Percentiles rank a stretch among this genome's conserved stretches.
Evolutionary conservation across 805 yeast species (phyloP).

Genomic region (Cyberlindnera mycetangii): DNA sequence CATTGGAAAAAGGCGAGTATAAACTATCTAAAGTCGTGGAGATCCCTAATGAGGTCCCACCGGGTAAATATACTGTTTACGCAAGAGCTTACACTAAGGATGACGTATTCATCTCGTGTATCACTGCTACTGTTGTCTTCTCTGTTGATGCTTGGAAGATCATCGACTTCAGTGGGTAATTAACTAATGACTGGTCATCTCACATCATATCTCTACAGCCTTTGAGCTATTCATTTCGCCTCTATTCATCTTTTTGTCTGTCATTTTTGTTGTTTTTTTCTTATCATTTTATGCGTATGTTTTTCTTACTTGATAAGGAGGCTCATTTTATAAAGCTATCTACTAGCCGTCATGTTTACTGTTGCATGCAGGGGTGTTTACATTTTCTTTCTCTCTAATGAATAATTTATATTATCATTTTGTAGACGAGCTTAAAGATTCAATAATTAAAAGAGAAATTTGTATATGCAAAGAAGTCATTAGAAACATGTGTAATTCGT

Average conservation of each 20-base stretch:
- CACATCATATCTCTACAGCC: background rate
- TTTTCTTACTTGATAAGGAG: background rate
- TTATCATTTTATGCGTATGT: background rate
- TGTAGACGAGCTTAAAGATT: too few species aligned
- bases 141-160: conserved; percentile 33
- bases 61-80: conserved; percentile 82
- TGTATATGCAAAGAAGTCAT: too few species aligned
- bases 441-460: too few species aligned
- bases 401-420: too few species aligned
- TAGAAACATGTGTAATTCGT: background rate
- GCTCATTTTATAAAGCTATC: background rate
- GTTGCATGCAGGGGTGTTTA: background rate
- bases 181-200: background rate
- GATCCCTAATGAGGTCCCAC: conserved; percentile 90
- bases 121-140: conserved; percentile 64
- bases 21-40: conserved; percentile 68
- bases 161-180: conserved; percentile 8
- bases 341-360: background rate
- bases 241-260: background rate
- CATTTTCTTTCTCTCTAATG: background rate
- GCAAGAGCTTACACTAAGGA: conserved; percentile 90
- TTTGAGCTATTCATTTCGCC: background rate
- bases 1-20: conserved; percentile 68
- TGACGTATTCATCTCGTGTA: conserved; percentile 79
- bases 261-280: background rate